Evolutionary conservation across 768 basidiomycete species (phyloP).

Genomic region (Cyclocybe aegerita): DNA sequence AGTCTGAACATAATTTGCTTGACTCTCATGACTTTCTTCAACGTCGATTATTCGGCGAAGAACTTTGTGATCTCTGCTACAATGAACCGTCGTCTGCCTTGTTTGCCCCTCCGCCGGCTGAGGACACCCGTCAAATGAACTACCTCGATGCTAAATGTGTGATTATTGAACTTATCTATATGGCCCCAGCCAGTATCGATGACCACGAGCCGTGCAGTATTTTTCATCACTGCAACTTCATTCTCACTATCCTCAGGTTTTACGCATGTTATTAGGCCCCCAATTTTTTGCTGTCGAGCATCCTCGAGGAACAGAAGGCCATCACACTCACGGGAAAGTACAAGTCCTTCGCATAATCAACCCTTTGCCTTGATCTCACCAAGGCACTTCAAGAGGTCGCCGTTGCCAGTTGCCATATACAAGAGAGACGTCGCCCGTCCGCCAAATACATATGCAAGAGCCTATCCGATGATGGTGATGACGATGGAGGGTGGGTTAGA

Average conservation of each 20-base stretch:
- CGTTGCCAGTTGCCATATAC: constrained; percentile 43
- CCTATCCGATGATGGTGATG: no score
- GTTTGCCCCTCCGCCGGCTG: constrained; percentile 46
- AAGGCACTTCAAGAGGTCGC: constrained; percentile 41
- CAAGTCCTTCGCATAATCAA: constrained; percentile 59
- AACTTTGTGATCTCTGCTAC: constrained; percentile 42
- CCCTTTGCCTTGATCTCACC: constrained; percentile 48
- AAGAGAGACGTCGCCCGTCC: constrained; percentile 45
- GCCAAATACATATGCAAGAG: no score
- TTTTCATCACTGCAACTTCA: constrained; percentile 43
- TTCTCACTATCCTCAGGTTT: constrained; percentile 55
- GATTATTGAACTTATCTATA: constrained; percentile 35
- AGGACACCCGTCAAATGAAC: neutral
- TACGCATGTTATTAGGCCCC: no score
- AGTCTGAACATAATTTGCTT: constrained; percentile 40
- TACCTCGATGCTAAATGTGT: neutral
- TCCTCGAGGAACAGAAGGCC: neutral
- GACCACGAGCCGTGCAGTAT: constrained; percentile 44
- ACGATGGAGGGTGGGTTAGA: no score
- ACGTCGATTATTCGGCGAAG: constrained; percentile 38
- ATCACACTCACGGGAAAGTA: constrained; percentile 47
- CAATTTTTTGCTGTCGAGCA: no score
- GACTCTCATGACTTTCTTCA: no score
- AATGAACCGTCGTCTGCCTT: constrained; percentile 40
- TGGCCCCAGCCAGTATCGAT: constrained; percentile 62